Evolutionary conservation across 2,329 filamentous ascomycete genomes (phyloP).

Genomic region (Colletotrichum karsti): DNA sequence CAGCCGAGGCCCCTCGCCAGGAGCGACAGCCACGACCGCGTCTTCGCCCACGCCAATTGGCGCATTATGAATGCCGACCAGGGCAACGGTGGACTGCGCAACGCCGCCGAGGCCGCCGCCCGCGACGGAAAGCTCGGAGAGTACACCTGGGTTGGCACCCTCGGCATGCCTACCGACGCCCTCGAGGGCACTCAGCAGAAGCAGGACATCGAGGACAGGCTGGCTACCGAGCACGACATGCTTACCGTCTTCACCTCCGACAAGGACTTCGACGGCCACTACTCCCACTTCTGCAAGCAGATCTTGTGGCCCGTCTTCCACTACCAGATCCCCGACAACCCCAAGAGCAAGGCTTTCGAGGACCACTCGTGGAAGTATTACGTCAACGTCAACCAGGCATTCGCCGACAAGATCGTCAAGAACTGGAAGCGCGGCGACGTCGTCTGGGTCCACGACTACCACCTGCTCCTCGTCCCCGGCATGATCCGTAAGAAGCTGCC

Average conservation of each 20-base stretch:
- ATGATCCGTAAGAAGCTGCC: conserved; percentile 93
- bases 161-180: conserved; percentile 94
- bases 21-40: conserved; percentile 72
- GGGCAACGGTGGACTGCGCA: conserved; percentile 91
- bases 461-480: conserved; percentile 84
- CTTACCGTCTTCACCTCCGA: conserved; percentile 87
- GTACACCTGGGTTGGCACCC: conserved; percentile 88
- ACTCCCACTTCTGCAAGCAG: conserved; percentile 96
- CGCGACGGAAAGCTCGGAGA: conserved; percentile 76
- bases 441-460: conserved; percentile 97
- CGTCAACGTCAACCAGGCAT: conserved; percentile 89
- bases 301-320: conserved; percentile 98
- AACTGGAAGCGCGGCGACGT: conserved; percentile 94
- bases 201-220: conserved; percentile 81
- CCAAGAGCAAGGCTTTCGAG: conserved; percentile 97
- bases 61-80: conserved; percentile 85
- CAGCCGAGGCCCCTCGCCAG: conserved; percentile 61
- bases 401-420: conserved; percentile 88
- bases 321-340: conserved; percentile 97
- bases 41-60: conserved; percentile 84
- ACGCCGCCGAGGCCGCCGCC: conserved; percentile 82
- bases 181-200: conserved; percentile 78
- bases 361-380: conserved; percentile 98
- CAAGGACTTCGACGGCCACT: conserved; percentile 93
- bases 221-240: conserved; percentile 84